Conservation (phyloP, 2,329 filamentous ascomycete genomes). For the Epichloe sylvatica region DNA sequence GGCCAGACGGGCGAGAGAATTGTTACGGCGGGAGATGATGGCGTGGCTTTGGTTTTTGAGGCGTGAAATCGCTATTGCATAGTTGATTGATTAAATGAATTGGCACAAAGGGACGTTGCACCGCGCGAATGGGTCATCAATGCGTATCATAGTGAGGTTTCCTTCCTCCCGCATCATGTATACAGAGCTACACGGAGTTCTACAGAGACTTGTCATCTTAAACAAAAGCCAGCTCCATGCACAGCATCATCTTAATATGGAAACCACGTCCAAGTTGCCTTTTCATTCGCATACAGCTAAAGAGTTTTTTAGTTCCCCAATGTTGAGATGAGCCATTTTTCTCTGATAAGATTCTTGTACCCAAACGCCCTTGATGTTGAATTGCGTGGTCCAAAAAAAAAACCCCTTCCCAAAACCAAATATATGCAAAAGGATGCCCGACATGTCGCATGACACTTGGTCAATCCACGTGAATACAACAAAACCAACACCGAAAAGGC, state of each 20-base stretch:
- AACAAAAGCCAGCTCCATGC: too few species aligned
- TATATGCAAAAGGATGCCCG: background rate
- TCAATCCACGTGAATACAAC: too few species aligned
- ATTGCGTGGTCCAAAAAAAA: slow-evolving; percentile 5
- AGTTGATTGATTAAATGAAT: background rate
- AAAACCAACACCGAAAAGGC: background rate
- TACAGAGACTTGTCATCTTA: too few species aligned
- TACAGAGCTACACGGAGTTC: too few species aligned
- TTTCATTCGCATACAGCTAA: background rate
- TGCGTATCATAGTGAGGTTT: too few species aligned
- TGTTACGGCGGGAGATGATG: slow-evolving; percentile 85
- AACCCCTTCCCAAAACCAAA: background rate
- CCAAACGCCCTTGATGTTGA: slow-evolving; percentile 12
- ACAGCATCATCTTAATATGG: too few species aligned
- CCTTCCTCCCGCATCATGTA: too few species aligned
- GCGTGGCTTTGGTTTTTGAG: slow-evolving; percentile 54
- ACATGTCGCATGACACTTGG: too few species aligned
- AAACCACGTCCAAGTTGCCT: background rate
- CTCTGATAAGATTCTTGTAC: background rate
- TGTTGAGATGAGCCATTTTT: slow-evolving; percentile 12
- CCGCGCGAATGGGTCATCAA: too few species aligned
- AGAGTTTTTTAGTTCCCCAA: slow-evolving; percentile 6
- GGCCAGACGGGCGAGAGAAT: slow-evolving; percentile 58
- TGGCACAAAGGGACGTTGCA: too few species aligned
- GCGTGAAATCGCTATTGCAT: slow-evolving; percentile 19